These are phyloP conservation scores for Triglochin maritima DNA, from an alignment of 106 monocot species.

Conservation along the genomic window DNA sequence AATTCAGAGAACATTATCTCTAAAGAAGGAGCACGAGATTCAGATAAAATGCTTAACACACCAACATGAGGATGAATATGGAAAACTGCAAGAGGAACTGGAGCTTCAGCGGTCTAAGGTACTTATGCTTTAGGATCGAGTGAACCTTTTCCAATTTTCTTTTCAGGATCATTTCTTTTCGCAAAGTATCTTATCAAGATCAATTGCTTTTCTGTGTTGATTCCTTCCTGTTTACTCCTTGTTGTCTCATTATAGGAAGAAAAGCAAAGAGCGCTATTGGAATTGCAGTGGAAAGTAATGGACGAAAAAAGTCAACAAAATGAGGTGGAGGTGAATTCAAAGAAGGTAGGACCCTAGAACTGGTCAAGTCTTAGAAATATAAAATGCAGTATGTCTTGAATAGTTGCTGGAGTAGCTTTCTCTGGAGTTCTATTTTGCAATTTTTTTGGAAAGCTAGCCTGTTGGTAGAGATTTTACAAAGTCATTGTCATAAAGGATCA, in stretches of 20 bases:
- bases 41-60: constrained; percentile 66
- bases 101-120: constrained; percentile 85
- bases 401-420: background rate
- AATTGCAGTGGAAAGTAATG: constrained; percentile 98
- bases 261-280: constrained; percentile 71
- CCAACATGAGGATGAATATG: constrained; percentile 70
- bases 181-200: background rate
- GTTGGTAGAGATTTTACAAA: too few relatives aligned
- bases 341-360: constrained; percentile 7
- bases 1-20: constrained; percentile 46
- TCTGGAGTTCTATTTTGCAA: too few relatives aligned
- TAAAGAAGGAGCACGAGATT: constrained; percentile 93
- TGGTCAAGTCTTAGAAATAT: background rate
- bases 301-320: constrained; percentile 77
- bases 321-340: constrained; percentile 53
- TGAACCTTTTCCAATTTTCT: background rate
- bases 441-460: too few relatives aligned
- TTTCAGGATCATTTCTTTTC: background rate
- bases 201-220: background rate
- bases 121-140: background rate
- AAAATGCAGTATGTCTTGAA: background rate
- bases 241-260: constrained; percentile 55
- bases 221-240: constrained; percentile 2
- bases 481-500: too few relatives aligned
- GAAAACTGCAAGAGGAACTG: constrained; percentile 69